Evolutionary conservation across 176 grass and related monocot genomes (phyloP).

Genomic region (Thalia dealbata): DNA sequence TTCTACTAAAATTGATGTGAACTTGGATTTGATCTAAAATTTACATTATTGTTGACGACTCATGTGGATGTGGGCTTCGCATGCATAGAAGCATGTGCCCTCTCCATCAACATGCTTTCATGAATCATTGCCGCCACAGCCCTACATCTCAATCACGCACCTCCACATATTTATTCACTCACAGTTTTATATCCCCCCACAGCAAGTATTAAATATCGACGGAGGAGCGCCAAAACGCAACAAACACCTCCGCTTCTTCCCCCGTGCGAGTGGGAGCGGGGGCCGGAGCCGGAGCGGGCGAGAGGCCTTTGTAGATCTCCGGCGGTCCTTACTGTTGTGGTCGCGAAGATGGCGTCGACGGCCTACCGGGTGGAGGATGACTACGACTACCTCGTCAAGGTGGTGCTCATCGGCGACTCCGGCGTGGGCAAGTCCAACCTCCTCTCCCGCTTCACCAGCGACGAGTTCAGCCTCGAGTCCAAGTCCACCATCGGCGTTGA

Average conservation of each 20-base stretch:
- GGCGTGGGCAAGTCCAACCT: conserved; percentile 94
- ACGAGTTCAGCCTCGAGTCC: conserved; percentile 99
- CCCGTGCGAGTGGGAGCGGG: neutral
- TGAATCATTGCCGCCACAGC: too few species aligned
- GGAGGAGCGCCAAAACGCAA: neutral
- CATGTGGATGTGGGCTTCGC: too few species aligned
- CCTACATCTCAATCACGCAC: too few species aligned
- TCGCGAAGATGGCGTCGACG: neutral
- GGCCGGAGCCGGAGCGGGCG: too few species aligned
- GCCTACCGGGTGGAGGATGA: conserved; percentile 75
- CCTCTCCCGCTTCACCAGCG: conserved; percentile 82
- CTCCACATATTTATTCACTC: neutral
- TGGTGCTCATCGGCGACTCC: conserved; percentile 91
- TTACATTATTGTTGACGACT: too few species aligned
- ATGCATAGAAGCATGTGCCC: too few species aligned
- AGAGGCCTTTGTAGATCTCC: neutral
- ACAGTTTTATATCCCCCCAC: too few species aligned
- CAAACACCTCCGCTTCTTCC: neutral
- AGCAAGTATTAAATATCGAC: neutral
- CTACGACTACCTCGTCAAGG: conserved; percentile 97
- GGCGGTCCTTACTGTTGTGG: too few species aligned
- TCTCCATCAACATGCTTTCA: too few species aligned
- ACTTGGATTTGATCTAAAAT: too few species aligned
- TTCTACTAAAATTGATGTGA: too few species aligned
- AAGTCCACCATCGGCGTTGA: conserved; percentile 98